Evolutionary conservation across 139 green algal genomes (phyloP).

Genomic region (Raphidocelis subcapitata): DNA sequence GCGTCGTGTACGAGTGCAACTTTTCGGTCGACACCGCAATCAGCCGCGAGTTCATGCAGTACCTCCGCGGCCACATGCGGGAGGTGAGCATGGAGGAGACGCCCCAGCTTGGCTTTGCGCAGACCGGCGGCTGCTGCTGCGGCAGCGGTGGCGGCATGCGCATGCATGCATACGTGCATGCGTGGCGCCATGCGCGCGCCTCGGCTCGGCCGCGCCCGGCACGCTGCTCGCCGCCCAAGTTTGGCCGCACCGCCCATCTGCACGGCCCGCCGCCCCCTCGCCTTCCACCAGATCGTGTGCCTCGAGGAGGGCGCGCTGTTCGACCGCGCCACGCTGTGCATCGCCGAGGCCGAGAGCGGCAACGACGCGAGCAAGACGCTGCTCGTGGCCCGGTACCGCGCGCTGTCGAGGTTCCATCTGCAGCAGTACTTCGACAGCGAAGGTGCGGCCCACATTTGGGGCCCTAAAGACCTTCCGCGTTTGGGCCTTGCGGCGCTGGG

Average conservation of each 20-base stretch:
- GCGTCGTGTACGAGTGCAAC: slow-evolving; percentile 34
- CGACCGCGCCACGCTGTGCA: slow-evolving; percentile 30
- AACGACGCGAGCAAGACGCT: slow-evolving; percentile 4
- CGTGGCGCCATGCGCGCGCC: no score
- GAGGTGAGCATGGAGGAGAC: background rate
- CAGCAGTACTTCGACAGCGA: slow-evolving; percentile 32
- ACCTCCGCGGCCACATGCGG: slow-evolving; percentile 23
- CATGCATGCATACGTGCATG: no score
- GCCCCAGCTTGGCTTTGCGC: no score
- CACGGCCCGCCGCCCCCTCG: no score
- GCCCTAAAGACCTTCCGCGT: no score
- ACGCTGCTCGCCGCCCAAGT: no score
- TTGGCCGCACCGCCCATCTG: no score
- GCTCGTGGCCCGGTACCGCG: slow-evolving; percentile 24
- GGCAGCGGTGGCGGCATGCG: no score
- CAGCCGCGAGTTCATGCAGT: slow-evolving; percentile 10
- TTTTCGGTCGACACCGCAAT: slow-evolving; percentile 19
- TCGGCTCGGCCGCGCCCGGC: no score
- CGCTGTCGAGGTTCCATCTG: slow-evolving; percentile 24
- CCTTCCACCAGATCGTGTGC: slow-evolving; percentile 5
- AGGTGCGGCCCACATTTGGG: no score
- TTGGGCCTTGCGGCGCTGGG: no score
- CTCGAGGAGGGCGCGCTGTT: slow-evolving; percentile 28
- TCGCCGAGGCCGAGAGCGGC: slow-evolving; percentile 24
- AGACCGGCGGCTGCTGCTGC: no score